Evolutionary conservation across 768 basidiomycete genomes (phyloP).

Genomic region (Boletus barrowsii): DNA sequence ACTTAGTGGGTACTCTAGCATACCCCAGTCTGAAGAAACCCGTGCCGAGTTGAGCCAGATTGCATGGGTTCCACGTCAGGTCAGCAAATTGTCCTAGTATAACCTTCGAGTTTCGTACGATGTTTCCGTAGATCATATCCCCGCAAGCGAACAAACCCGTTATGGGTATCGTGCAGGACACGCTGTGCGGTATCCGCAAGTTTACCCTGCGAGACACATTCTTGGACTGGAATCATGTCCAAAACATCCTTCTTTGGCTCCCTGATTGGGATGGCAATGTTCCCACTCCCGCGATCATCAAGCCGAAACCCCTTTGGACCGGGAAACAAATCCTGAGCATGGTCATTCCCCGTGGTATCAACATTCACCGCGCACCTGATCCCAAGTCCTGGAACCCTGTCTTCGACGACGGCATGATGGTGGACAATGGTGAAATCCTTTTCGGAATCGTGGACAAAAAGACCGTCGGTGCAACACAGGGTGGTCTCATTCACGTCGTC

Average conservation of each 20-base stretch:
- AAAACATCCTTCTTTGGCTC: constrained; percentile 97
- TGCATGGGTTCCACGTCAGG: constrained; percentile 97
- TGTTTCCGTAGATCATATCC: constrained; percentile 77
- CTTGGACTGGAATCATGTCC: constrained; percentile 92
- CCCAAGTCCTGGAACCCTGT: constrained; percentile 78
- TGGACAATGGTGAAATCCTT: constrained; percentile 95
- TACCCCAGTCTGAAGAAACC: constrained; percentile 98
- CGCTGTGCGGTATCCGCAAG: constrained; percentile 95
- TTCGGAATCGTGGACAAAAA: constrained; percentile 98
- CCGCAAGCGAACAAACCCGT: constrained; percentile 99
- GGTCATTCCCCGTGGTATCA: constrained; percentile 93
- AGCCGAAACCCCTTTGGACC: constrained; percentile 96
- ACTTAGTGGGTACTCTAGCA: constrained; percentile 44
- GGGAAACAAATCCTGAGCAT: constrained; percentile 95
- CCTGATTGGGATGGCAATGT: constrained; percentile 95
- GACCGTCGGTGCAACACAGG: constrained; percentile 94
- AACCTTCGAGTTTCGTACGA: neutral
- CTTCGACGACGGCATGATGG: constrained; percentile 90
- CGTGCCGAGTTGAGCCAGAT: constrained; percentile 97
- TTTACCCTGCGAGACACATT: constrained; percentile 95
- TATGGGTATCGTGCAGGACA: constrained; percentile 99
- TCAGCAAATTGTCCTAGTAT: constrained; percentile 28
- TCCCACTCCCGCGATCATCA: constrained; percentile 91
- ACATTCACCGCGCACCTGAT: constrained; percentile 79
- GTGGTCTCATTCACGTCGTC: constrained; percentile 92